A percentile compares a stretch with the other conserved stretches of the same genome.
Evolutionary conservation across 208 protist species (phyloP).

Genomic region (Porcisia deanei): DNA sequence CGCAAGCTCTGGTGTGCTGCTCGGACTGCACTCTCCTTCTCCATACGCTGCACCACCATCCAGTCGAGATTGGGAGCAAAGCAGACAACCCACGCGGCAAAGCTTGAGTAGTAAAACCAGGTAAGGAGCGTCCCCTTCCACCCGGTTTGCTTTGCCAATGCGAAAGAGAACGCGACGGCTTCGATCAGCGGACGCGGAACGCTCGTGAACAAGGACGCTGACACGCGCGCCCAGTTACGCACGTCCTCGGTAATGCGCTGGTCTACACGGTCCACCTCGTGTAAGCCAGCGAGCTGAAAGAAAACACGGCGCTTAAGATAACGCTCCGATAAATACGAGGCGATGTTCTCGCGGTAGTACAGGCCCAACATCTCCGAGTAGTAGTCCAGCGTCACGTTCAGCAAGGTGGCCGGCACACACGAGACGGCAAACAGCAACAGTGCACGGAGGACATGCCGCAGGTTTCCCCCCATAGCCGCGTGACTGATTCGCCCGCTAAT

Average conservation of each 20-base stretch:
- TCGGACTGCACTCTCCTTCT: constrained; percentile 49
- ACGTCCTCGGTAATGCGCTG: constrained; percentile 75
- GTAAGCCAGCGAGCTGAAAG: constrained; percentile 56
- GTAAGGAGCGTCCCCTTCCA: constrained; percentile 28
- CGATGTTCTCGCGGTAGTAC: constrained; percentile 63
- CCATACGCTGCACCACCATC: constrained; percentile 47
- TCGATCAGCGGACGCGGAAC: constrained; percentile 60
- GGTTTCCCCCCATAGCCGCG: constrained; percentile 40
- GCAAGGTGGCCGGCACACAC: constrained; percentile 48
- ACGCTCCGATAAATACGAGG: constrained; percentile 48
- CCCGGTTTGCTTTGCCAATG: constrained; percentile 35
- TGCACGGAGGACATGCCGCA: constrained; percentile 21
- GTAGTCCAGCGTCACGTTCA: constrained; percentile 66
- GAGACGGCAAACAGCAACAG: constrained; percentile 37
- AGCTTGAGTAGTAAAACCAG: constrained; percentile 49
- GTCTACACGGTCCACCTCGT: constrained; percentile 58
- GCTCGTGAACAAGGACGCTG: constrained; percentile 39
- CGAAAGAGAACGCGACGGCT: constrained; percentile 50
- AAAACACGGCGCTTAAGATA: constrained; percentile 73
- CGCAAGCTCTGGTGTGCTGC: constrained; percentile 50
- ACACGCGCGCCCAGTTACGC: constrained; percentile 35
- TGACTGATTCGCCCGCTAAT: constrained; percentile 33
- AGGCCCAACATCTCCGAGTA: constrained; percentile 51
- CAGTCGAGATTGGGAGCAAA: constrained; percentile 48
- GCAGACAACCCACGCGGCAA: constrained; percentile 26